phyloP scores from a whole-genome alignment of 2,329 filamentous ascomycete genomes.

The Venturia oleaginea region DNA sequence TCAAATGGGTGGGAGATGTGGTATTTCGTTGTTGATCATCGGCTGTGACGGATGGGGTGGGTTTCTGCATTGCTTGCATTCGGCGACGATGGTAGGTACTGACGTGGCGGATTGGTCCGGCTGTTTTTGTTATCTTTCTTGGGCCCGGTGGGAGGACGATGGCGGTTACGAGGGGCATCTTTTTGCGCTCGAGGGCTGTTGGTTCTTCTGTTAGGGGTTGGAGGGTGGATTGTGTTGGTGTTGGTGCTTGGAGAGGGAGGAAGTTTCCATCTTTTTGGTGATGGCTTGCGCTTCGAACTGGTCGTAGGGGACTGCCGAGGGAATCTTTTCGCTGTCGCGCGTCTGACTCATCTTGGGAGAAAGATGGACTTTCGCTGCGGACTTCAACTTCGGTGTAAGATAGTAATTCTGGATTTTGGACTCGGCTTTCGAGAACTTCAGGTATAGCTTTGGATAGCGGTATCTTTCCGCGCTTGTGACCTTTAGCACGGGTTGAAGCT shows the following conservation, averaged over 20 bases:
- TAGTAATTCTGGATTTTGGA: background rate
- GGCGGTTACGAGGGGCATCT: background rate
- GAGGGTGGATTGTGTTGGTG: background rate
- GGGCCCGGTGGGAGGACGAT: background rate
- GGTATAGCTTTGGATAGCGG: background rate
- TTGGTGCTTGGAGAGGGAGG: background rate
- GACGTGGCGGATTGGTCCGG: background rate
- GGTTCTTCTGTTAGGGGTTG: constrained; percentile 5
- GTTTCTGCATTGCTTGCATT: background rate
- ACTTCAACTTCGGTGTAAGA: background rate
- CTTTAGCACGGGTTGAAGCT: background rate
- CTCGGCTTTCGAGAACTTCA: background rate
- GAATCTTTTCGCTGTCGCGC: background rate
- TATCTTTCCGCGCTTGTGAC: constrained; percentile 4
- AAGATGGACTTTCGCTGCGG: background rate
- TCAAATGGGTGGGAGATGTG: background rate
- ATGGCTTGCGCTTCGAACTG: background rate
- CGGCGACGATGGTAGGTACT: background rate
- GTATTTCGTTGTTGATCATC: background rate
- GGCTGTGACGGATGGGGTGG: background rate
- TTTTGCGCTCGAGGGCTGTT: constrained; percentile 3
- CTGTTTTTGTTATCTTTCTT: background rate
- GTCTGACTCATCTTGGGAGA: background rate
- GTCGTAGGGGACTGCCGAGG: background rate
- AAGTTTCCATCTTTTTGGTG: constrained; percentile 3